Evolutionary conservation across 2,329 filamentous ascomycete species (phyloP), one percentile per base, ranked within the genome.

Genomic region (Dothideomycetidae sp.): DNA sequence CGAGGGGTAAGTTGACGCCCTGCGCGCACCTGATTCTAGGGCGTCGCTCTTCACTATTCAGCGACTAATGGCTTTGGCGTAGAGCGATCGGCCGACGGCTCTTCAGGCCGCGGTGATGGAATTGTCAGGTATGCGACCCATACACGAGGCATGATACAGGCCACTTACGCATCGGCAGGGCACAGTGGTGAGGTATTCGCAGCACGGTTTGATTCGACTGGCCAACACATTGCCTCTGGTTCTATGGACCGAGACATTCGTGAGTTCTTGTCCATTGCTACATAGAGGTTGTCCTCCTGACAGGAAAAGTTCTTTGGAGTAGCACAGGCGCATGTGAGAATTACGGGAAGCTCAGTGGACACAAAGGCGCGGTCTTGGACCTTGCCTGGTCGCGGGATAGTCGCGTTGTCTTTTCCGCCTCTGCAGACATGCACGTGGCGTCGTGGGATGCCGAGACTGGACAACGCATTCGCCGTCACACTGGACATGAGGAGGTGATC

Each of bases 301-400:
- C 53, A 40, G n/a, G 42, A 54, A 37, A 42, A 92, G 83, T 96
- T 61, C 71, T 98, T 18, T 98, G 90, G 90, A 75, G 81, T 51
- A 92, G 86, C 2, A 85, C 88, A 44, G 88, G 85, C 51, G 73
- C 84, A 50, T 94, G 88, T 63, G 82, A 93, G 53, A 98, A 98
- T 62, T 94, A 94, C 53, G 86, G 88, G 42, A 64, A 82, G 17
- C 67, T 98, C 36, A 84, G 68, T 5, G 90, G 90, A 21, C 90
- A 98, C 63, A 85, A 83, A 55, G 84, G 84, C 47, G 90, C 90
- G 1, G 67, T 98, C 33, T 67, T 96, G 16, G 90, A 96, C 58
- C 64, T 98, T 31, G 85, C 93, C 54, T 98, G 90, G 90, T 93
- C 90, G 17, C 79, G 90, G 55, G 90, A 98, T 62, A 92, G 85